phyloP scores from a whole-genome alignment of 1,284 basidiomycete species.

The Trametes versicolor region DNA sequence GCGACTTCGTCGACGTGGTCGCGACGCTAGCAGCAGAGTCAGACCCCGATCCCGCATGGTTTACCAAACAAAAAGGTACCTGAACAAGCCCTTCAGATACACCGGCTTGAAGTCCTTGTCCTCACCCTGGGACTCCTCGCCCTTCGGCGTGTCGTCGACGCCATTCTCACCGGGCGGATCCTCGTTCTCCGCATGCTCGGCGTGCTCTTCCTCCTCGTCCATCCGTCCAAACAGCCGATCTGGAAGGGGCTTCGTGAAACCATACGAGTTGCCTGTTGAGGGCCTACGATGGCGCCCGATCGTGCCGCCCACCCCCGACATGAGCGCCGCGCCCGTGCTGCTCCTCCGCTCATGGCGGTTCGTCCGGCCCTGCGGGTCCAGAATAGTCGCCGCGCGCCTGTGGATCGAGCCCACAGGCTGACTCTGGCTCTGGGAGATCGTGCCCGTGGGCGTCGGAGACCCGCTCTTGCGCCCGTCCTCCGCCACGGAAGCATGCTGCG shows the following conservation, averaged over 20 bases:
- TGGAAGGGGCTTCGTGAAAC: conserved; percentile 50
- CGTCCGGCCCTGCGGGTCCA: conserved; percentile 69
- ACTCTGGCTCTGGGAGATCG: conserved; percentile 57
- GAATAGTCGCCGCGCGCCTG: conserved; percentile 76
- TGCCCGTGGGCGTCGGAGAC: conserved; percentile 46
- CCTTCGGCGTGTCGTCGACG: conserved; percentile 40
- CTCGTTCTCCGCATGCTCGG: conserved; percentile 51
- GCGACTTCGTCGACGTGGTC: conserved; percentile 93
- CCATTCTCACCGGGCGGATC: conserved; percentile 45
- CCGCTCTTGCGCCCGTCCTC: conserved; percentile 29
- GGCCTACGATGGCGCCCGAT: conserved; percentile 73
- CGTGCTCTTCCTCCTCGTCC: conserved; percentile 56
- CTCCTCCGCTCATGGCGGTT: conserved; percentile 80
- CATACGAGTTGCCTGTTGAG: conserved; percentile 64
- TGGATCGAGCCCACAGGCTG: conserved; percentile 66
- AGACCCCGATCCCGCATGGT: not conserved
- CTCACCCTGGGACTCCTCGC: conserved; percentile 52
- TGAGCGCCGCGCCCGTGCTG: conserved; percentile 73
- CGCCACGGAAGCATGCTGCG: conserved; percentile 33
- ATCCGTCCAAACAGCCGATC: conserved; percentile 62
- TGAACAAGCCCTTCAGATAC: conserved; percentile 91
- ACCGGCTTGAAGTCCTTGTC: conserved; percentile 86
- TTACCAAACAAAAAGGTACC: conserved; percentile 53
- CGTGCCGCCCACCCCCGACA: conserved; percentile 60
- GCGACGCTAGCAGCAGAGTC: conserved; percentile 70